Conservation (phyloP, 495 filamentous ascomycete species). For the Xylaria palmicola region DNA sequence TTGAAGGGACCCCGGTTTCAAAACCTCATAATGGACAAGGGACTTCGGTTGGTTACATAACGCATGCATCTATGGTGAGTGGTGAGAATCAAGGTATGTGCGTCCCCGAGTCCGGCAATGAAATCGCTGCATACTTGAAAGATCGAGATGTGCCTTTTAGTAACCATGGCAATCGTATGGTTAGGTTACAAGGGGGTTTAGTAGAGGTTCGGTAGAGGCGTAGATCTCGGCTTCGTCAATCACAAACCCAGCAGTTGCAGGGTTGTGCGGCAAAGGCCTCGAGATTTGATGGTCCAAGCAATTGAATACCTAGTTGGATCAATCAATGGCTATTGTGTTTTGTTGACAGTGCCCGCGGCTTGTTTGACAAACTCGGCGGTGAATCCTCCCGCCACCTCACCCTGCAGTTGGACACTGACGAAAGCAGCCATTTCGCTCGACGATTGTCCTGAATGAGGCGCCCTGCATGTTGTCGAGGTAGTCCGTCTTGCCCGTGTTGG, state of each 20-base stretch:
- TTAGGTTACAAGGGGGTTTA: too few relatives aligned
- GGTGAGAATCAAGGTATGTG: neutral
- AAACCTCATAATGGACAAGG: slow-evolving; percentile 14
- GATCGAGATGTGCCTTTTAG: too few relatives aligned
- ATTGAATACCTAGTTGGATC: too few relatives aligned
- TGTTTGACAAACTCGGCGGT: slow-evolving; percentile 17
- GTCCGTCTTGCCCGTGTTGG: slow-evolving; percentile 1
- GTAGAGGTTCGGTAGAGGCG: too few relatives aligned
- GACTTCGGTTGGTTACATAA: slow-evolving; percentile 7
- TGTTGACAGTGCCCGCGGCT: neutral
- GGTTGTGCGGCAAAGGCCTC: neutral
- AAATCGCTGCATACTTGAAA: neutral
- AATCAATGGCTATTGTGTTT: neutral
- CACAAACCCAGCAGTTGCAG: neutral
- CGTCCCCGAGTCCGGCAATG: neutral
- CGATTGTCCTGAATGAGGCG: slow-evolving; percentile 3
- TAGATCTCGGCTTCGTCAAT: too few relatives aligned
- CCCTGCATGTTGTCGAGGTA: slow-evolving; percentile 7
- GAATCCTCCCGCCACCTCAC: slow-evolving; percentile 21
- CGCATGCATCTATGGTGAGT: neutral
- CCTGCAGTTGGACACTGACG: slow-evolving; percentile 18
- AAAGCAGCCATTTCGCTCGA: slow-evolving; percentile 16
- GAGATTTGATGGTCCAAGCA: neutral
- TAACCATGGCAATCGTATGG: too few relatives aligned
- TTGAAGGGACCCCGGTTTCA: slow-evolving; percentile 13